Percentiles rank a stretch among this genome's conserved stretches.
These are phyloP conservation scores for Rubia tinctorum DNA, from an alignment of 305 asterid species.

Conservation along the genomic window DNA sequence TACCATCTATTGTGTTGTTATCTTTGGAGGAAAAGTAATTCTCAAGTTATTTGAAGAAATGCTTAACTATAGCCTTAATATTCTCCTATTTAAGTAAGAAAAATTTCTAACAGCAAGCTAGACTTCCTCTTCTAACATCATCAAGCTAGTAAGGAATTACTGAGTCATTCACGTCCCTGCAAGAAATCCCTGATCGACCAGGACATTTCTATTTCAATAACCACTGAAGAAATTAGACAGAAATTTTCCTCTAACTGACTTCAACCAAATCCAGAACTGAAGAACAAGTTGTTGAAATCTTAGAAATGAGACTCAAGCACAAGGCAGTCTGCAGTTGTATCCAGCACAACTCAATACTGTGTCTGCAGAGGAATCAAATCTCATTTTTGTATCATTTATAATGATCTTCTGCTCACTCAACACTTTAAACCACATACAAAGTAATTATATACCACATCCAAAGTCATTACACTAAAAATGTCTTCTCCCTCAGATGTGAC, in stretches of 20 bases:
- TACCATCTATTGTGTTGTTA: neutral
- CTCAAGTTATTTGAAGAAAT: neutral
- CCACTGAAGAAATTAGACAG: neutral
- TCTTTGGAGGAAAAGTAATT: neutral
- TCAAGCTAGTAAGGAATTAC: neutral
- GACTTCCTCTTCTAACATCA: neutral
- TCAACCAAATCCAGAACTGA: neutral
- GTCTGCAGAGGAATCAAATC: neutral
- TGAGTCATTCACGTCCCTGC: neutral
- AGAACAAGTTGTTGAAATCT: neutral
- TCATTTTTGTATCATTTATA: neutral
- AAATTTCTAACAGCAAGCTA: neutral
- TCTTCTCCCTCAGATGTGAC: neutral
- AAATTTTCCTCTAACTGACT: neutral
- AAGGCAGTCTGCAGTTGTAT: neutral
- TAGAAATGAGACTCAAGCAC: neutral
- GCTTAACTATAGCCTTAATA: neutral
- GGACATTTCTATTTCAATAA: neutral
- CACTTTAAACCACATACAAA: neutral
- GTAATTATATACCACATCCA: neutral
- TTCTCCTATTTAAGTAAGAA: neutral
- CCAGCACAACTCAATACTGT: neutral
- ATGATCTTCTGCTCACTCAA: neutral
- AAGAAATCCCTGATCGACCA: neutral
- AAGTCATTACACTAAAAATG: neutral